These are phyloP conservation scores for Puccinellia tenuiflora DNA, from an alignment of 176 grass and related monocot genomes.

Conservation along the genomic window DNA sequence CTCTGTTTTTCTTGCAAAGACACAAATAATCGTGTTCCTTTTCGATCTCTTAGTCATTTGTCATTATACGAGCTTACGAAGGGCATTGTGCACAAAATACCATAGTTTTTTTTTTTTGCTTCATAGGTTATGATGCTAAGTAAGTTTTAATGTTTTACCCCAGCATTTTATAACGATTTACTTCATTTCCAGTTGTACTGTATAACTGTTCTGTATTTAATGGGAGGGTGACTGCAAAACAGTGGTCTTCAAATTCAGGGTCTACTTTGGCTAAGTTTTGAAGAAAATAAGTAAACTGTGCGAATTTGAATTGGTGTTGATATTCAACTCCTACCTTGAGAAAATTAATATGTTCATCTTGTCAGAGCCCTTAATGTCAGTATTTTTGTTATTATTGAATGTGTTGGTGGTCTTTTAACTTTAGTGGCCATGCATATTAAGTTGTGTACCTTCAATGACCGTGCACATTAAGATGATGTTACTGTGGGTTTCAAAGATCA, in stretches of 20 bases:
- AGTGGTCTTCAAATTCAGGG: not conserved
- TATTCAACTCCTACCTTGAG: not conserved
- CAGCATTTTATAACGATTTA: constrained; percentile 1
- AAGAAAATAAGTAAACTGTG: not conserved
- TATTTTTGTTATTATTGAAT: not conserved
- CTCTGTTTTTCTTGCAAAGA: constrained; percentile 14
- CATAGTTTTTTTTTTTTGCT: not conserved
- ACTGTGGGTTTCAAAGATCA: constrained; percentile 9
- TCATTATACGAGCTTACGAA: constrained; percentile 4
- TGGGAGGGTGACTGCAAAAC: not conserved
- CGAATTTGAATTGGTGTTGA: constrained; percentile 20
- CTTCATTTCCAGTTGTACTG: not conserved
- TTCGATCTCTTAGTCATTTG: constrained; percentile 1
- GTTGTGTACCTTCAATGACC: not conserved
- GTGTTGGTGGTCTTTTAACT: not conserved
- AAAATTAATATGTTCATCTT: constrained; percentile 1
- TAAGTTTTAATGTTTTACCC: not conserved
- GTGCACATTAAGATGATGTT: constrained; percentile 4
- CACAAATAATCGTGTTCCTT: not conserved
- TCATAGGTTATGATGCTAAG: not conserved
- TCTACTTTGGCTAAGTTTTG: constrained; percentile 9
- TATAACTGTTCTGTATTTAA: not conserved
- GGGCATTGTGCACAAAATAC: not conserved
- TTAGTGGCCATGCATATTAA: not conserved
- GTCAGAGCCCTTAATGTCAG: constrained; percentile 3